These are phyloP conservation scores for Lithospermum erythrorhizon DNA, from an alignment of 257 asterid species.

Conservation along the genomic window DNA sequence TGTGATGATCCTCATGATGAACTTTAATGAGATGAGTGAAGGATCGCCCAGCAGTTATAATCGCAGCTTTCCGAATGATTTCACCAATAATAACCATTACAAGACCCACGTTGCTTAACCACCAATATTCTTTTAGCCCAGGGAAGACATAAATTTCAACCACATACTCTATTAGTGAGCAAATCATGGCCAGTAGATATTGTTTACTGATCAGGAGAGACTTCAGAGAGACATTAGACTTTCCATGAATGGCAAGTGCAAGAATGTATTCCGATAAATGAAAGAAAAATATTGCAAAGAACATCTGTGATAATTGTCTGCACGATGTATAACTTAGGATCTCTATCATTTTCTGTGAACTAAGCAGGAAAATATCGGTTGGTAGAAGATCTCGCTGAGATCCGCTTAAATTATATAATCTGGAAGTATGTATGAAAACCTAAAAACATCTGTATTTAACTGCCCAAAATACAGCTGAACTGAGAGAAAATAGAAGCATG, in stretches of 20 bases:
- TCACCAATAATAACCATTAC: conserved; percentile 66
- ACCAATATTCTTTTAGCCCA: conserved; percentile 55
- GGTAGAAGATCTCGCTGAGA: neutral
- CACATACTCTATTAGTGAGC: conserved; percentile 57
- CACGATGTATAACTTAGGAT: conserved; percentile 43
- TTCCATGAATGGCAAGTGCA: conserved; percentile 59
- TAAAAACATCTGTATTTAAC: conserved; percentile 8
- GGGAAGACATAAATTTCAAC: conserved; percentile 61
- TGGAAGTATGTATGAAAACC: neutral
- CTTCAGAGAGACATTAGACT: conserved; percentile 37
- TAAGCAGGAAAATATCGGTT: conserved; percentile 15
- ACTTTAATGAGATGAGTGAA: conserved; percentile 73
- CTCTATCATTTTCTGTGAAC: conserved; percentile 49
- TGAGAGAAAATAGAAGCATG: conserved; percentile 20
- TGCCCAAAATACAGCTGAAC: conserved; percentile 33
- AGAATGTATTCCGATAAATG: conserved; percentile 64
- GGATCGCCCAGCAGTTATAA: conserved; percentile 75
- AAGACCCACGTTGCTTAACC: conserved; percentile 59
- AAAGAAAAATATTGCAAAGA: no score
- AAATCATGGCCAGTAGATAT: conserved; percentile 57
- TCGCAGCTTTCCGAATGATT: conserved; percentile 65
- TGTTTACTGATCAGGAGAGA: conserved; percentile 75
- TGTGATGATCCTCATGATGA: conserved; percentile 56
- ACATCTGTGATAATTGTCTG: no score
- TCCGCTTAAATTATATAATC: neutral